A percentile compares a stretch with the other conserved stretches of the same genome.
These are phyloP conservation scores for Acacia melanoxylon DNA, from an alignment of 306 rosid genomes.

Conservation along the genomic window DNA sequence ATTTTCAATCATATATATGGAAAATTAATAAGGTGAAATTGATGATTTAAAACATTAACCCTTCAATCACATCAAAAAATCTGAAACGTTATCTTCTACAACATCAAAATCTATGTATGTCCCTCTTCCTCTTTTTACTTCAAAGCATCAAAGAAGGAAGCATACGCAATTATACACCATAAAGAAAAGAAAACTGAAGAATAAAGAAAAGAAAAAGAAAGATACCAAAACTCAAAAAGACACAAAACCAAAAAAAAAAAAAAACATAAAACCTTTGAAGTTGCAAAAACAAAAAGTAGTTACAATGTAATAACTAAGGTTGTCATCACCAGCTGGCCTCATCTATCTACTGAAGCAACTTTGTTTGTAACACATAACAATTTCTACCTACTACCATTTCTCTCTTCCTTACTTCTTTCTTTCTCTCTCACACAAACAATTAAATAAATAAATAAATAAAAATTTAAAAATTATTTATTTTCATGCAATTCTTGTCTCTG, in stretches of 20 bases:
- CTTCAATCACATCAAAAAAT: background rate
- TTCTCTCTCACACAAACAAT: background rate
- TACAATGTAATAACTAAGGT: conserved; percentile 19
- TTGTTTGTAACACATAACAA: conserved; percentile 5
- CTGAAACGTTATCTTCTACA: background rate
- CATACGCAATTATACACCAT: background rate
- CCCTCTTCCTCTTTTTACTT: background rate
- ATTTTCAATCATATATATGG: background rate
- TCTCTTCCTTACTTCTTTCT: background rate
- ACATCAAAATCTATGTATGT: background rate
- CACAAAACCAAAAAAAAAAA: background rate
- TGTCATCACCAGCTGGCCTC: conserved; percentile 24
- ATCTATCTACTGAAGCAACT: conserved; percentile 4
- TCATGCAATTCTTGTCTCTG: background rate
- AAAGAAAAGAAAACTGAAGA: background rate
- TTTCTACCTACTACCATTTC: conserved; percentile 10
- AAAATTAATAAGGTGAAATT: background rate
- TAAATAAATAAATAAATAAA: no score
- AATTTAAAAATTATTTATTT: background rate
- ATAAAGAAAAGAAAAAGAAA: background rate
- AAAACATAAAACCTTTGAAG: background rate
- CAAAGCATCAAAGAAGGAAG: background rate
- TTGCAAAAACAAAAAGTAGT: background rate
- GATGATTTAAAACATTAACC: background rate
- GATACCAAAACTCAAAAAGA: background rate